phyloP scores from a whole-genome alignment of 2,329 filamentous ascomycete genomes.

The Colletotrichum sansevieriae region DNA sequence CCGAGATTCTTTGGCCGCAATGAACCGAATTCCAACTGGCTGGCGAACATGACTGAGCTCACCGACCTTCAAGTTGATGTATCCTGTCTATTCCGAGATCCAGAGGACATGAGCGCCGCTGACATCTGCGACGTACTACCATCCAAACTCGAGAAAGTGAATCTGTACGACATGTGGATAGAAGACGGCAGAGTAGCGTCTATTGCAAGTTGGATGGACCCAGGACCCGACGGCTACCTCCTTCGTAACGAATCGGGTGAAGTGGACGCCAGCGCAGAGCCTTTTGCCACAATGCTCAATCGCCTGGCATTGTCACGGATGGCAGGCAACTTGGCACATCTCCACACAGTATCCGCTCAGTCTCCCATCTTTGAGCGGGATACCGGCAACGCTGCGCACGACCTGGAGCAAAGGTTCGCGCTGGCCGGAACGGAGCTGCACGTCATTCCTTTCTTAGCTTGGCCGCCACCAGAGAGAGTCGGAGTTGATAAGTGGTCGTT shows the following conservation, averaged over 20 bases:
- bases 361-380: background rate
- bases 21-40: background rate
- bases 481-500: no score
- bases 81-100: background rate
- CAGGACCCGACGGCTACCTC: background rate
- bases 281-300: background rate
- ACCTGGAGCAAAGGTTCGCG: background rate
- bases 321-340: background rate
- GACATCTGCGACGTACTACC: background rate
- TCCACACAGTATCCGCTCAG: background rate
- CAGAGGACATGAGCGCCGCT: background rate
- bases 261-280: background rate
- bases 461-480: no score
- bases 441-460: background rate
- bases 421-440: background rate
- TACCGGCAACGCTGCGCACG: background rate
- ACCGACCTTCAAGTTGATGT: background rate
- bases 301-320: background rate
- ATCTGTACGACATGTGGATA: background rate
- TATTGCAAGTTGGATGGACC: background rate
- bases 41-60: background rate
- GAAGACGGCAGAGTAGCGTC: background rate
- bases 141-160: background rate
- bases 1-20: background rate
- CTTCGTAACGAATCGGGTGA: background rate